Evolutionary conservation across 202 grass and related monocot species (phyloP), one percentile per base, ranked within the genome.

Genomic region (Dendrocalamus latiflorus): DNA sequence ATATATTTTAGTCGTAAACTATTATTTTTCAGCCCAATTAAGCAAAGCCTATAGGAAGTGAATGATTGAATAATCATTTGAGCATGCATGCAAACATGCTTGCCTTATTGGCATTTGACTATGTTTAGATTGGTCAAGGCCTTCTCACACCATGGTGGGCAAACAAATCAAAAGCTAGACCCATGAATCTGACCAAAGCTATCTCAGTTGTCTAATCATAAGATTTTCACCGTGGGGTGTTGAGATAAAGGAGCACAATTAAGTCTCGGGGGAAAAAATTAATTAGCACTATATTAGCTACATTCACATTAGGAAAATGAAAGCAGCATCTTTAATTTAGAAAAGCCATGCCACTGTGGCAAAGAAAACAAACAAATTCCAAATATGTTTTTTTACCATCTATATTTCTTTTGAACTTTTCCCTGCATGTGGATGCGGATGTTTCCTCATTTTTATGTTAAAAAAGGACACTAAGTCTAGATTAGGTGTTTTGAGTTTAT

Each of bases 91-190:
- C 44, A 18, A 30, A 30, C 61, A 76, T 22, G 63, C 43, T 87
- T 81, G 77, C 69, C 71, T 63, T 81, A 68, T 63, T 62, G 44
- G 33, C 54, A 75, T 76, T 82, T 82, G 72, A 87, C 64, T 43
- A 76, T 70, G 62, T 24, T 76, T 48, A 64, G 8, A 44, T 48
- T 44, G 85, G 78, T 87, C 79, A 87, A 87, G 72, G 49, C 18
- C 17, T 44, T 70, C 71, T 82, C 64, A 87, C 78, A 81, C 44
- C 78, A 54, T 73, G 36, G 7, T 30, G 28, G 2, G 22, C 85
- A 81, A 48, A 81, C 62, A 68, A 75, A 82, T 72, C 72, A 63
- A 82, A 87, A 70, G 85, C 72, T 82, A 82, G 71, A 87, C 76
- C 79, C 72, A 87, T 55, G 78, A 26, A 82, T 42, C 54, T 82